A percentile compares a stretch with the other conserved stretches of the same genome.
Conservation (phyloP, 1,284 basidiomycete genomes). For the Moesziomyces globuligerus region DNA sequence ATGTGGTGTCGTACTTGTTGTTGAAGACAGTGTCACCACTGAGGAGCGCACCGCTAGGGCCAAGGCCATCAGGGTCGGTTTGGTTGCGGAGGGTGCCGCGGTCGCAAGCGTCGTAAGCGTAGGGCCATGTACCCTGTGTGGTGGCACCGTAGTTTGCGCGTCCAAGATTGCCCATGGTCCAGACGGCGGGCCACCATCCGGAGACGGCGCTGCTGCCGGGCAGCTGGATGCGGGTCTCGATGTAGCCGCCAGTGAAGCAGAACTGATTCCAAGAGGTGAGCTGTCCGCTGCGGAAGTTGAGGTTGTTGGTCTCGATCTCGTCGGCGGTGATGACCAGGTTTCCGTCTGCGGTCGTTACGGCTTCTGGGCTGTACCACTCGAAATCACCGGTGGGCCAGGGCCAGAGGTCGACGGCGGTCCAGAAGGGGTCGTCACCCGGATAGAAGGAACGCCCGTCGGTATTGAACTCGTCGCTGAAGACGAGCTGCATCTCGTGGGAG, state of each 20-base stretch:
- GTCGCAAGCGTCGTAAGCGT: slow-evolving; percentile 70
- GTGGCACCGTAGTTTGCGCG: slow-evolving; percentile 65
- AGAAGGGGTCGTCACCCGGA: slow-evolving; percentile 74
- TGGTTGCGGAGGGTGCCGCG: slow-evolving; percentile 58
- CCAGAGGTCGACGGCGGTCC: slow-evolving; percentile 77
- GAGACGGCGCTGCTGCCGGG: slow-evolving; percentile 76
- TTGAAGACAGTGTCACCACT: slow-evolving; percentile 79
- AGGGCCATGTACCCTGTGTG: slow-evolving; percentile 77
- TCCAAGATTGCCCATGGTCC: slow-evolving; percentile 85
- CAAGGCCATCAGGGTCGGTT: slow-evolving; percentile 44
- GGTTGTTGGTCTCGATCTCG: slow-evolving; percentile 71
- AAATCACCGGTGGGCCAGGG: slow-evolving; percentile 73
- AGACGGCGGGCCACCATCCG: slow-evolving; percentile 75
- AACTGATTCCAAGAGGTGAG: slow-evolving; percentile 82
- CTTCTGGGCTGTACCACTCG: slow-evolving; percentile 77
- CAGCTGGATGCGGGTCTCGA: slow-evolving; percentile 80
- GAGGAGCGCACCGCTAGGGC: slow-evolving; percentile 73
- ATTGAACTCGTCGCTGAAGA: slow-evolving; percentile 68
- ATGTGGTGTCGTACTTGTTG: slow-evolving; percentile 46
- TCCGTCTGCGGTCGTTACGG: slow-evolving; percentile 81
- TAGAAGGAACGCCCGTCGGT: slow-evolving; percentile 71
- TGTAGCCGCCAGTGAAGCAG: slow-evolving; percentile 91
- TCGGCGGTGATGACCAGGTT: slow-evolving; percentile 77
- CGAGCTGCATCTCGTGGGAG: slow-evolving; percentile 57
- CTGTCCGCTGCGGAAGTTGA: slow-evolving; percentile 74